Evolutionary conservation across 106 monocot genomes (phyloP).

Genomic region (Phalaenopsis equestris): DNA sequence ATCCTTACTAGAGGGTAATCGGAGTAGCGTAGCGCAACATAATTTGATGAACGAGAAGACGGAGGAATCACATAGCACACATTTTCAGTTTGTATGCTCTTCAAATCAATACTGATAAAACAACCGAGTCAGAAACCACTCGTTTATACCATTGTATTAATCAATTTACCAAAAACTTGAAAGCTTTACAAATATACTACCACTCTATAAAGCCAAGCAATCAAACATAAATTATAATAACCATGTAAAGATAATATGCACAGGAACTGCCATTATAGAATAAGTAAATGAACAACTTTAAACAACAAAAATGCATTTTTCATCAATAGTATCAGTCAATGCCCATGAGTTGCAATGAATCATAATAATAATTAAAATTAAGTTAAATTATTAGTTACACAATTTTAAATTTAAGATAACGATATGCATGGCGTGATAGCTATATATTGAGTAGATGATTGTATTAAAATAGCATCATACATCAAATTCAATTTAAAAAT

Average conservation of each 20-base stretch:
- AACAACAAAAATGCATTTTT: neutral
- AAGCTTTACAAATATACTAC: neutral
- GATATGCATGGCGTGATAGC: too few relatives aligned
- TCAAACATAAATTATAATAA: neutral
- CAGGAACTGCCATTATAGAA: neutral
- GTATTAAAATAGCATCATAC: too few relatives aligned
- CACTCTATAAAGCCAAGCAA: neutral
- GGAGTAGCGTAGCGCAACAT: slow-evolving; percentile 38
- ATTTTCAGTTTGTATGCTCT: slow-evolving; percentile 55
- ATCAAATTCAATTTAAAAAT: too few relatives aligned
- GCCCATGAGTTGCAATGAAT: neutral
- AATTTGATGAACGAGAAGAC: slow-evolving; percentile 37
- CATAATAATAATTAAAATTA: too few relatives aligned
- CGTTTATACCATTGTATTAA: neutral
- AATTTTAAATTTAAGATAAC: too few relatives aligned
- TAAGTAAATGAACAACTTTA: neutral
- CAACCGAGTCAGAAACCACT: neutral
- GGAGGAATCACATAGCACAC: slow-evolving; percentile 34
- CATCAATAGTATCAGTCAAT: neutral
- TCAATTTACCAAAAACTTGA: neutral
- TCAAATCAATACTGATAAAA: slow-evolving; percentile 53
- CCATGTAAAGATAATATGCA: neutral
- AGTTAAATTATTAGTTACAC: too few relatives aligned
- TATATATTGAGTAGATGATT: too few relatives aligned
- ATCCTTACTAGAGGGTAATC: slow-evolving; percentile 27